Evolutionary conservation across 2,329 filamentous ascomycete genomes (phyloP), one percentile per base, ranked within the genome.

Genomic region (Penicillium sp.): DNA sequence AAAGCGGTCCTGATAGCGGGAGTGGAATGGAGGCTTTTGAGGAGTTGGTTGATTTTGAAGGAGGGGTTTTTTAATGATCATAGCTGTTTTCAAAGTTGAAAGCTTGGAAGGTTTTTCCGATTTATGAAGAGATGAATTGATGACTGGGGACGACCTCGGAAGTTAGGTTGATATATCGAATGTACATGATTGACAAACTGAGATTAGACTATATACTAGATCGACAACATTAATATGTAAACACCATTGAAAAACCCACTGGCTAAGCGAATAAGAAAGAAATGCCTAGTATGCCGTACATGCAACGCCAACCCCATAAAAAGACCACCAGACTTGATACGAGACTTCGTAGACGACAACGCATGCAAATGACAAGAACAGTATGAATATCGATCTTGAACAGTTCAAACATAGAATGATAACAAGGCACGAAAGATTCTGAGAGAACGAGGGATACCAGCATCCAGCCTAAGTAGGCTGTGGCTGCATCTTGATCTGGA

Each of bases 401-500:
- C 13, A 24, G 27, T 32, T 24, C 24, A 27, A 27, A 45, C 18
- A 43, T 32, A 44, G 49, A 49, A 27, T 49, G n/a, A 27, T 27
- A 32, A 41, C 34, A 41, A 31, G 22, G 13, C 16, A 24, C 1
- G 14, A 45, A 32, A 21, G 16, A 29, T 44, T 24, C 14, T 2
- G n/a, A 21, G 24, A 3, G 10, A n/a, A 18, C 34, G 10, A 18
- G 18, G 18, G 3, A 27, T 27, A 27, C 5, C 14, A 16, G 31
- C 7, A 21, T 21, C 16, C 14, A 40, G 31, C 39, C 32, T 54
- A 64, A 36, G 58, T 64, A 16, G 62, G 57, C 32, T 65, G 62
- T 4, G 61, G 61, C 21, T 61, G 62, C 21, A 65, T 54, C 47
- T 65, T 59, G 27, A 65, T 53, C 32, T 65, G 62, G 55, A 65